Evolutionary conservation across 345 rosid genomes (phyloP).

Genomic region (Eucalyptus erythrocorys): DNA sequence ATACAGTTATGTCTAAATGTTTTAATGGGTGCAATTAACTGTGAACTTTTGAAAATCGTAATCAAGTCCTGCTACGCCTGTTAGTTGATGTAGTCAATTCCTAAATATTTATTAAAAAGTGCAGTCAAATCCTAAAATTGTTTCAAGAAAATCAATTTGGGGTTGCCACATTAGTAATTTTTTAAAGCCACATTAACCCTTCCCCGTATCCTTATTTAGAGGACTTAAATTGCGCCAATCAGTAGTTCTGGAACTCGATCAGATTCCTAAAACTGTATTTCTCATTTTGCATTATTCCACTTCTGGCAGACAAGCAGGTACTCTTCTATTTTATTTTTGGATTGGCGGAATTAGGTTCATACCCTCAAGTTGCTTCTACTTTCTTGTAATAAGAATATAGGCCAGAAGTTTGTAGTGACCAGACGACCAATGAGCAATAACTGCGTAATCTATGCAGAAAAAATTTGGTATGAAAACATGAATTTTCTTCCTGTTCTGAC

Average conservation of each 20-base stretch:
- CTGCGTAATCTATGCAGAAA: neutral
- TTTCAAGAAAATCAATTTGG: neutral
- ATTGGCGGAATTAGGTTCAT: neutral
- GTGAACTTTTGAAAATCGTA: neutral
- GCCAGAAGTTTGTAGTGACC: neutral
- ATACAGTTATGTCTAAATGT: neutral
- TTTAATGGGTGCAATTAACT: neutral
- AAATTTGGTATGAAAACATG: neutral
- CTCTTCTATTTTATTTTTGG: neutral
- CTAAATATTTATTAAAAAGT: neutral
- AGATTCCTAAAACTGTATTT: neutral
- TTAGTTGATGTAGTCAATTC: neutral
- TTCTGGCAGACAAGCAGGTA: neutral
- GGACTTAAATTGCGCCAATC: neutral
- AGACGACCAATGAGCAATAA: neutral
- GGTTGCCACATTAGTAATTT: neutral
- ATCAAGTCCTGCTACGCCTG: neutral
- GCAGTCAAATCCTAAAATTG: neutral
- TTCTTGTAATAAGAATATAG: neutral
- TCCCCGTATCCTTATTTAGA: neutral
- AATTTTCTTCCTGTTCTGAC: neutral
- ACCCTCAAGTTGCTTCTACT: neutral
- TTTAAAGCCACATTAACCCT: neutral
- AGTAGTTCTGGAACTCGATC: neutral
- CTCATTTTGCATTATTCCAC: neutral